A percentile compares a stretch with the other conserved stretches of the same genome.
Conservation (phyloP, 257 asterid species). For the Ocimum tenuiflorum region DNA sequence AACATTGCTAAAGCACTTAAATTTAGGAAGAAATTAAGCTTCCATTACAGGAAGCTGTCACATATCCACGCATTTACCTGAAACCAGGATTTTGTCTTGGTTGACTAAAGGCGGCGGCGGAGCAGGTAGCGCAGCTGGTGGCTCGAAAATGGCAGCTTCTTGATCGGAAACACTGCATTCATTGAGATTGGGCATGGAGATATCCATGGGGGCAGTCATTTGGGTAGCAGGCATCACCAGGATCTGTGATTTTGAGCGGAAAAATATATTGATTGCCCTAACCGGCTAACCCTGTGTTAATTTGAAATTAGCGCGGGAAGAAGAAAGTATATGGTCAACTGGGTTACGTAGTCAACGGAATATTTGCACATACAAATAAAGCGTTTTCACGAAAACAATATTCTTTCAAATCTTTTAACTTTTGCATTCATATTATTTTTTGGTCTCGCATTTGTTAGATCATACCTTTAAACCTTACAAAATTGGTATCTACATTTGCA, state of each 20-base stretch:
- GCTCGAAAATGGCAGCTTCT: slow-evolving; percentile 38
- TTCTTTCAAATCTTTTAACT: too few relatives aligned
- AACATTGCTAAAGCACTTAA: slow-evolving; percentile 6
- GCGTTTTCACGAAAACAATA: too few relatives aligned
- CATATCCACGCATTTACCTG: slow-evolving; percentile 37
- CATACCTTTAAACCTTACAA: too few relatives aligned
- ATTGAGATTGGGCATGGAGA: slow-evolving; percentile 37
- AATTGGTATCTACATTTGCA: too few relatives aligned
- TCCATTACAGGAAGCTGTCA: background rate
- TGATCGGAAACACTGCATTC: slow-evolving; percentile 34
- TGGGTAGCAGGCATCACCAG: slow-evolving; percentile 28
- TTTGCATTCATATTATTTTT: too few relatives aligned
- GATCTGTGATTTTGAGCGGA: slow-evolving; percentile 14
- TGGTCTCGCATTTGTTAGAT: too few relatives aligned
- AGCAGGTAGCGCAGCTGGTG: slow-evolving; percentile 28
- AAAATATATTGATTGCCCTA: slow-evolving; percentile 20
- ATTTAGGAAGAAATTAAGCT: background rate
- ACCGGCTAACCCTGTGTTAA: slow-evolving; percentile 36
- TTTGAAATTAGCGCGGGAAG: slow-evolving; percentile 39
- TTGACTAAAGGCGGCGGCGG: slow-evolving; percentile 23
- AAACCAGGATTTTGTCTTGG: slow-evolving; percentile 61
- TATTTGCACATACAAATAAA: too few relatives aligned
- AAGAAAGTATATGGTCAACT: background rate
- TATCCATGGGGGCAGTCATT: slow-evolving; percentile 85
- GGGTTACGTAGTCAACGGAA: too few relatives aligned